Evolutionary conservation across 2,329 filamentous ascomycete genomes (phyloP), one percentile per base, ranked within the genome.

Genomic region (Aspergillus spinulosporus): DNA sequence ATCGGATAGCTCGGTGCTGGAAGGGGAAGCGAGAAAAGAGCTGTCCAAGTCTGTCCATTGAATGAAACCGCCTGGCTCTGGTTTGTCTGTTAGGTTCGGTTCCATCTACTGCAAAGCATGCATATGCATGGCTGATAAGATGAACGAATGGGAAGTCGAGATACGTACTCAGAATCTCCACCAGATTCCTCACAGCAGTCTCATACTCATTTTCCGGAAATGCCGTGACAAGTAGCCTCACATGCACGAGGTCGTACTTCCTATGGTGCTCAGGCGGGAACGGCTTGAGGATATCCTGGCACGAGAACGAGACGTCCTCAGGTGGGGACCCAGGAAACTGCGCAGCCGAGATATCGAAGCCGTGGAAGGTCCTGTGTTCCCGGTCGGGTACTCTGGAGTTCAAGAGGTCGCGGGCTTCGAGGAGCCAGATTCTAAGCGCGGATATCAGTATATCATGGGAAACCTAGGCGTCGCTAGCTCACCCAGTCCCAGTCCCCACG

Each of bases 61-160:
- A 8, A 56, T 11, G 21, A 47, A 51, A 4, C 53, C 53, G 1
- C 53, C 53, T 3, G 53, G 53, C 32, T 51, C 53, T 56, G 21
- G 14, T 7, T 5, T 2, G 21, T 5, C n/a, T 21, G 43, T 40
- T 40, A 48, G 32, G 28, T 21, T 32, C 2, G 9, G 5, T 7
- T n/a, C 12, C 21, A 14, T 32, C 5, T 29, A 21, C 3, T 34
- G 4, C 9, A 15, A 42, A n/a, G 15, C 39, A 21, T 5, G 21
- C 21, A 21, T 21, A 21, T 21, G 21, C 21, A 21, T 21, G 21
- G 21, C 21, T 21, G 21, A 21, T 21, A 21, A 21, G 21, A 21
- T 21, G 21, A 21, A 21, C 21, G 42, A 11, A 29, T 1, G n/a
- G 4, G 36, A 40, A 12, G 8, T 11, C 9, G 14, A 21, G 15